These are phyloP conservation scores for Henckelia pumila DNA, from an alignment of 257 asterid genomes.

Conservation along the genomic window DNA sequence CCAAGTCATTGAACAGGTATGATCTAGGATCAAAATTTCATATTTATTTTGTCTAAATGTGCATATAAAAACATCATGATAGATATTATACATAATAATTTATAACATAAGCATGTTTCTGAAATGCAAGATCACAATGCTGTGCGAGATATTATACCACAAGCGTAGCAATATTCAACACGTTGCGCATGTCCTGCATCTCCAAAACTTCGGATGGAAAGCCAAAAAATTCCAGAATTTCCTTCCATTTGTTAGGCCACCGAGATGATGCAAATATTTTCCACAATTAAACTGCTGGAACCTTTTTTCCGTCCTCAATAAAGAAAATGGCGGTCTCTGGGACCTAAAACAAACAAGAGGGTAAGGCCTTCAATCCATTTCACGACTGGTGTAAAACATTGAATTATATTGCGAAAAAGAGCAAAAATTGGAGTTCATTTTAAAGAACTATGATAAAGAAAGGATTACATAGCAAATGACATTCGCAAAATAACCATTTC, in stretches of 20 bases:
- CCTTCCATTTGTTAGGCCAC: background rate
- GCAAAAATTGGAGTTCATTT: background rate
- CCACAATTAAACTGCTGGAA: background rate
- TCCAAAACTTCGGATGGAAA: background rate
- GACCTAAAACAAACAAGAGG: background rate
- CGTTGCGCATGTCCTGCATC: background rate
- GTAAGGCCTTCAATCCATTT: too few relatives aligned
- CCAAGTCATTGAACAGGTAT: background rate
- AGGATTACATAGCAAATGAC: background rate
- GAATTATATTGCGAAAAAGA: background rate
- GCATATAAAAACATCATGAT: background rate
- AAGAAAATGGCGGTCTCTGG: background rate
- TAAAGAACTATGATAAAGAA: background rate
- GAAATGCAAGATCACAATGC: background rate
- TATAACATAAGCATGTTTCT: background rate
- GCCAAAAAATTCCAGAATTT: background rate
- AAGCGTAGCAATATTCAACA: background rate
- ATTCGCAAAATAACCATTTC: background rate
- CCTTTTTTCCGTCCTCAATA: too few relatives aligned
- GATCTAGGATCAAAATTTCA: background rate
- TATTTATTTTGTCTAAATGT: background rate
- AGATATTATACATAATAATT: background rate
- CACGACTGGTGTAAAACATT: background rate
- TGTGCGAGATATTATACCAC: background rate
- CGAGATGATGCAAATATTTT: background rate